Percentiles rank a stretch among this genome's conserved stretches.
phyloP scores from a whole-genome alignment of 768 basidiomycete species.

The Cystobasidium onofrii region DNA sequence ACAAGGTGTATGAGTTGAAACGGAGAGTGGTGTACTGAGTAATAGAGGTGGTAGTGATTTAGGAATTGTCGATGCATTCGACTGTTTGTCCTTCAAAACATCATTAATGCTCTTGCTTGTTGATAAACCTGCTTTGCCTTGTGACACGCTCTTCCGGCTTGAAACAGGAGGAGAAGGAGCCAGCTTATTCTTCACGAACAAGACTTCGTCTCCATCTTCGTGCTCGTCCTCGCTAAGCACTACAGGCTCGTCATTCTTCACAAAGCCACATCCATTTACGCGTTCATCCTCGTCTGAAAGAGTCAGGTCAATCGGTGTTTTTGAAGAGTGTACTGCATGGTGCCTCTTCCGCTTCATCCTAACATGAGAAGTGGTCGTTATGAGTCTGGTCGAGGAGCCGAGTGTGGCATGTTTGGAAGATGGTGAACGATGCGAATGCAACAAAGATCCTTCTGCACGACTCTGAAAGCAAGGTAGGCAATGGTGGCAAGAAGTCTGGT shows the following conservation, averaged over 20 bases:
- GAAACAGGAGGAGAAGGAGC: not conserved
- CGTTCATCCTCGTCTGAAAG: not conserved
- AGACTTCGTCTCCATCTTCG: constrained; percentile 8
- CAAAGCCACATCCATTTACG: not conserved
- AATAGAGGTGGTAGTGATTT: constrained; percentile 34
- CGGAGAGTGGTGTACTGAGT: constrained; percentile 24
- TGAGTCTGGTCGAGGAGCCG: not conserved
- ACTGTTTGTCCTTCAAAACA: not conserved
- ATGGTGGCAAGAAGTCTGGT: too few relatives aligned
- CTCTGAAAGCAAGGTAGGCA: too few relatives aligned
- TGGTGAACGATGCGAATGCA: too few relatives aligned
- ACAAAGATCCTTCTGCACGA: too few relatives aligned
- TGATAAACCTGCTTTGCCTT: not conserved
- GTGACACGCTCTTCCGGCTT: not conserved
- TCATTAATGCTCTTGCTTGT: constrained; percentile 20
- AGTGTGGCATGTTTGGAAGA: not conserved
- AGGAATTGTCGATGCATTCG: not conserved
- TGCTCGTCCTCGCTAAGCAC: not conserved
- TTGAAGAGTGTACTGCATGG: not conserved
- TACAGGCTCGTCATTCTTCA: not conserved
- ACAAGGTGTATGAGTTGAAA: constrained; percentile 37
- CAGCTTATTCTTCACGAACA: not conserved
- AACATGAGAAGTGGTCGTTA: not conserved
- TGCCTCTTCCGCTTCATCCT: not conserved
- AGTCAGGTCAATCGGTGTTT: not conserved